Base-by-base conservation (phyloP, 768 basidiomycete species). In the Serpula lacrymans region DNA sequence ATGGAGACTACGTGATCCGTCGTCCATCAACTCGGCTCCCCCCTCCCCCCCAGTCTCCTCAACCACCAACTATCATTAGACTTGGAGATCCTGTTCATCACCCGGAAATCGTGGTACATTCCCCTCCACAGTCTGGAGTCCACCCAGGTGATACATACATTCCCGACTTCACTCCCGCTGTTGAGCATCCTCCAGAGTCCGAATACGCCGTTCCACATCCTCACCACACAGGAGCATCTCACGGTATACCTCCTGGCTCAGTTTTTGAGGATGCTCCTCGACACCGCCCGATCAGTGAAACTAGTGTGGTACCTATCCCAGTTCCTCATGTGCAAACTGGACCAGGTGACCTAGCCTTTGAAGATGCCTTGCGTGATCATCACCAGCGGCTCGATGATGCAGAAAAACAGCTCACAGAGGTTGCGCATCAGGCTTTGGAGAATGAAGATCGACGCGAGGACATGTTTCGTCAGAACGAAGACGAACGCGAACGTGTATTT, bases 391-490 rank as follows among this genome's bases (percentile, higher is more conserved):
- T 88, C 18, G 71, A 72, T 8, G 80, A 77, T 0, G 68, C 77
- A 14, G 77, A 80, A 37, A 59, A 65, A 14, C 69, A 70, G 16
- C 54, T 88, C 10, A 65, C 69, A 3, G 64, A 74, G 22, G 65
- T 75, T 5, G 65, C 70, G 7, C 64, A 68, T 6, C 69, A 70
- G 2, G 74, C 78, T 0, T 71, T 74, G 25, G 75, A 77, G 37
- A 76, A 75, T 1, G 88, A 90, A 51, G 71, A 77, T 18, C 67
- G 66, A 33, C 75, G 87, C 8, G 86, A 89, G 42, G 58, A 57
- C 6, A 77, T 80, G 22, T 88, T 86, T 62, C 71, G 75, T 13
- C 63, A 64, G 1, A 74, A 76, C 43, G 88, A 90, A 58, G 78
- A 82, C 9, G 78, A 77, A 37, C 68, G 86, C 6, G 70, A 84